Base-by-base conservation (phyloP, 768 basidiomycete genomes). In the Ephemerocybe angulata region DNA sequence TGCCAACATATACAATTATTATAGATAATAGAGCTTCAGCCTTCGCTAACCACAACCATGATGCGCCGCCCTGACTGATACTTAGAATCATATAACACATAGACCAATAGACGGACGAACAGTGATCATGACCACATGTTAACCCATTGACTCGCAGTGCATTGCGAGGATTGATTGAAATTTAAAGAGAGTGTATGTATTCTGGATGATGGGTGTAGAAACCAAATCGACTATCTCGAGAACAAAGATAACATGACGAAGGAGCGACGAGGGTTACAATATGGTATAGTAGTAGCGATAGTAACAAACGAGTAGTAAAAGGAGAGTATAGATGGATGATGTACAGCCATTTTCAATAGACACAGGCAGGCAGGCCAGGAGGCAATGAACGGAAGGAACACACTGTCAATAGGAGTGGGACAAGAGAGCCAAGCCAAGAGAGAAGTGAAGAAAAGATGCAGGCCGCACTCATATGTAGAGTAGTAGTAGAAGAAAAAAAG, bases 161-260 rank as follows among this genome's bases (percentile, higher is more conserved):
- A n/a, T n/a, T n/a, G n/a, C n/a, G n/a, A n/a, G n/a, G n/a, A n/a
- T n/a, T n/a, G 46, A 48, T 19, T 43, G 54, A 24, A 51, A 35
- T 51, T 42, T 58, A 50, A 57, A 38, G 63, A 71, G 60, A 67
- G 59, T 66, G 57, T n/a, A n/a, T n/a, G 47, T 59, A 64, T 59
- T 47, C 52, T 50, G 53, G 60, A 55, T 56, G 54, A 53, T 55
- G 53, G 21, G 31, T 50, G 48, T 29, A 46, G 29, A n/a, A 35
- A 50, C n/a, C 24, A 54, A 44, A 50, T 13, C 48, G 27, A 50
- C 40, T 33, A 48, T n/a, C 11, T 50, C 10, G n/a, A 28, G 22
- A 35, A 43, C 3, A 60, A 58, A 56, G 51, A 58, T 58, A 58
- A 58, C 56, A 63, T 55, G 58, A n/a, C n/a, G 43, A 27, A 54